Conservation (phyloP, 2,329 filamentous ascomycete species). For the Aspergillus sp. region DNA sequence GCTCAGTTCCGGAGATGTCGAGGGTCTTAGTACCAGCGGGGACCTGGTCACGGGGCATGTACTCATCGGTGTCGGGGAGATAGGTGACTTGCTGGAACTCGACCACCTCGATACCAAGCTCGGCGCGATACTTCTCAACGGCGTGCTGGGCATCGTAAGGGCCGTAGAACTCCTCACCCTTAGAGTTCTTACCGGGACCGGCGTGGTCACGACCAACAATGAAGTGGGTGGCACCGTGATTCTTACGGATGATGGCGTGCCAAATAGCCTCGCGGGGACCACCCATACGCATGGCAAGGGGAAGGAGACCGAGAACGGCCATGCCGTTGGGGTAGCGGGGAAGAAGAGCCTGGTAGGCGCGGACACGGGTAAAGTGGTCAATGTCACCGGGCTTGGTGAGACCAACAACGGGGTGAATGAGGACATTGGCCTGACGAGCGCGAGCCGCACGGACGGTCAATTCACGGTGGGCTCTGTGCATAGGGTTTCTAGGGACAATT, state of each 20-base stretch:
- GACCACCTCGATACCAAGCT: constrained; percentile 98
- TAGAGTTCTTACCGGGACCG: constrained; percentile 96
- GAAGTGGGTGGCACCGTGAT: constrained; percentile 98
- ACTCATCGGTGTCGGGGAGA: constrained; percentile 95
- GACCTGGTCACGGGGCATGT: constrained; percentile 89
- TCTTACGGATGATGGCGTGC: constrained; percentile 99
- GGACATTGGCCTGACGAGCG: constrained; percentile 93
- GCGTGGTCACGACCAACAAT: constrained; percentile 98
- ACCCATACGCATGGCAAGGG: constrained; percentile 98
- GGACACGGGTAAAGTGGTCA: constrained; percentile 98
- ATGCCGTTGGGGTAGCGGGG: constrained; percentile 98
- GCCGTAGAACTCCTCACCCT: constrained; percentile 95
- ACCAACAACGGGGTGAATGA: constrained; percentile 98
- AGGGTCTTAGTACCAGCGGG: constrained; percentile 78
- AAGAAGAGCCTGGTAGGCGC: constrained; percentile 95
- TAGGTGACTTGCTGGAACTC: constrained; percentile 99
- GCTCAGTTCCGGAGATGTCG: constrained; percentile 85
- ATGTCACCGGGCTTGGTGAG: constrained; percentile 99
- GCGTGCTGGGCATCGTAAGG: constrained; percentile 96
- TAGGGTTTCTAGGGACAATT: constrained; percentile 70
- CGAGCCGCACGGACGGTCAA: constrained; percentile 95
- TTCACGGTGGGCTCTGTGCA: constrained; percentile 98
- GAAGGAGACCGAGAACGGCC: constrained; percentile 92
- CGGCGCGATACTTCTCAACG: constrained; percentile 92
- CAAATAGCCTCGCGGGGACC: constrained; percentile 97